phyloP scores from a whole-genome alignment of 2,329 filamentous ascomycete genomes.

The Beauveria australis region DNA sequence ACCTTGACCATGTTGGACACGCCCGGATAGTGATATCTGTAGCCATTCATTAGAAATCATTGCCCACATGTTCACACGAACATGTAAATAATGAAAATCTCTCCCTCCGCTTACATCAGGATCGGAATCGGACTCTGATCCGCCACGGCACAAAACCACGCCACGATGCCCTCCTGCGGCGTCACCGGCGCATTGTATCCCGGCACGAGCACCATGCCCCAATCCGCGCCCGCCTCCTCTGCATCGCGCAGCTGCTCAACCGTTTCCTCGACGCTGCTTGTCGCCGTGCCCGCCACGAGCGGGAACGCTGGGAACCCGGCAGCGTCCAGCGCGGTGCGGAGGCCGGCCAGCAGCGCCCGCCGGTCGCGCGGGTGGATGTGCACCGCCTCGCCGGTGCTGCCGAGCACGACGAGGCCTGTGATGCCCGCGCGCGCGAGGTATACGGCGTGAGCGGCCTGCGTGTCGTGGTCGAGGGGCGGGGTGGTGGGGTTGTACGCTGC shows the following conservation, averaged over 20 bases:
- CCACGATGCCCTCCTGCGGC: slow-evolving; percentile 45
- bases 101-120: slow-evolving; percentile 42
- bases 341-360: slow-evolving; percentile 42
- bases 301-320: slow-evolving; percentile 51
- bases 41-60: no score
- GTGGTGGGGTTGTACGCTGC: slow-evolving; percentile 35
- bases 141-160: slow-evolving; percentile 52
- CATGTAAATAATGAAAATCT: no score
- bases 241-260: slow-evolving; percentile 48
- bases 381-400: slow-evolving; percentile 56
- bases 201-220: slow-evolving; percentile 50
- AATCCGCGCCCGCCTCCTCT: slow-evolving; percentile 49
- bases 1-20: slow-evolving; percentile 59
- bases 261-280: slow-evolving; percentile 54
- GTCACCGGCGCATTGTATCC: slow-evolving; percentile 51
- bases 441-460: slow-evolving; percentile 50
- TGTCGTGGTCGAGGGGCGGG: slow-evolving; percentile 46
- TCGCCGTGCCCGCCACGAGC: slow-evolving; percentile 53
- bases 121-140: slow-evolving; percentile 49
- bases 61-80: no score
- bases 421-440: slow-evolving; percentile 54
- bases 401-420: slow-evolving; percentile 52
- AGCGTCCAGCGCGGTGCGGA: slow-evolving; percentile 45
- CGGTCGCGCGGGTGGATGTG: slow-evolving; percentile 52
- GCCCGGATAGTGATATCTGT: slow-evolving; percentile 56